These are phyloP conservation scores for Lepiota venenata DNA, from an alignment of 768 basidiomycete genomes.

Conservation along the genomic window DNA sequence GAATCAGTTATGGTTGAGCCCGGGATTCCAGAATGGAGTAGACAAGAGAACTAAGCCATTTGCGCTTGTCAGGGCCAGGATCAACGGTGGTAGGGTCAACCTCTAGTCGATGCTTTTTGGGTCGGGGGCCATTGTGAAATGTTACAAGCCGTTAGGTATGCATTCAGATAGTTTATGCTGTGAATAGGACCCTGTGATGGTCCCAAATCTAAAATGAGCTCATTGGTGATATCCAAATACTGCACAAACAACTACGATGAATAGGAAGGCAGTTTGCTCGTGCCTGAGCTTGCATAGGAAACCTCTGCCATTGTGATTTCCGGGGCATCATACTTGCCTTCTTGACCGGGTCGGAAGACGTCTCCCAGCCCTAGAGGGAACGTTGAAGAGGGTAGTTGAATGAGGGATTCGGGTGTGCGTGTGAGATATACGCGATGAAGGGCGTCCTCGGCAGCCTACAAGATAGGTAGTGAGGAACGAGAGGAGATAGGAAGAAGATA, in stretches of 20 bases:
- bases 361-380: constrained; percentile 56
- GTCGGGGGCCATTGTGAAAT: too few relatives aligned
- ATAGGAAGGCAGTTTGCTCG: constrained; percentile 28
- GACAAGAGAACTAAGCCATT: constrained; percentile 15
- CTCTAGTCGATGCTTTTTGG: background rate
- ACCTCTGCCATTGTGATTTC: constrained; percentile 61
- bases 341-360: constrained; percentile 45
- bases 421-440: constrained; percentile 83
- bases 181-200: too few relatives aligned
- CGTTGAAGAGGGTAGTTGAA: constrained; percentile 72
- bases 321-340: constrained; percentile 49
- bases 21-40: constrained; percentile 14
- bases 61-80: constrained; percentile 13
- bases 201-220: too few relatives aligned
- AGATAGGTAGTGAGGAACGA: background rate
- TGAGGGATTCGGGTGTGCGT: constrained; percentile 60
- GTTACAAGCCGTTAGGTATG: too few relatives aligned
- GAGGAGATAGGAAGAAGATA: background rate
- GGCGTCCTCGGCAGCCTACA: constrained; percentile 82
- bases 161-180: too few relatives aligned
- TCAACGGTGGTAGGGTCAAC: constrained; percentile 5
- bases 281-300: constrained; percentile 66
- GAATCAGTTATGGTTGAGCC: constrained; percentile 15
- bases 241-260: background rate
- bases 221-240: too few relatives aligned